phyloP scores from a whole-genome alignment of 495 filamentous ascomycete genomes.

The Saxophila tyrrhenica region DNA sequence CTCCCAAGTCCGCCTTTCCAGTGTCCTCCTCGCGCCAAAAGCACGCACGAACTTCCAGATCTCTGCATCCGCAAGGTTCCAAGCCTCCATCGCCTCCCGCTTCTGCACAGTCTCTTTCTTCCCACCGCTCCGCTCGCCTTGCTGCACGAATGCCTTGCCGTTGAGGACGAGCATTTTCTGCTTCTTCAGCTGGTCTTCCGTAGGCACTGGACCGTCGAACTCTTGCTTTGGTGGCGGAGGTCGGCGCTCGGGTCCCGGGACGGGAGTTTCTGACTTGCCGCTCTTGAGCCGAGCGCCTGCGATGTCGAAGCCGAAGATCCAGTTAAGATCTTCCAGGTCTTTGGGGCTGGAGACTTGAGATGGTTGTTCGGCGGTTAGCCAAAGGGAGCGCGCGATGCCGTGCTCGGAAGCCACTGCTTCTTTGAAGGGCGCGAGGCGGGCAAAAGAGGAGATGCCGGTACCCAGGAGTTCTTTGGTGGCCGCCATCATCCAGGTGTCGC shows the following conservation, averaged over 20 bases:
- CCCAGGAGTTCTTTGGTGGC: constrained; percentile 62
- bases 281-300: constrained; percentile 43
- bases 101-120: constrained; percentile 32
- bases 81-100: constrained; percentile 64
- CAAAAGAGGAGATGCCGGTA: constrained; percentile 44
- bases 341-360: constrained; percentile 25
- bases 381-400: constrained; percentile 51
- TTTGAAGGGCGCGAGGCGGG: constrained; percentile 65
- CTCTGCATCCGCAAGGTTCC: constrained; percentile 89
- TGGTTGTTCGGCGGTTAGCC: constrained; percentile 67
- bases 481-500: constrained; percentile 67
- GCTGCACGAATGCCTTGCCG: constrained; percentile 27
- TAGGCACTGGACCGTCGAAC: constrained; percentile 30
- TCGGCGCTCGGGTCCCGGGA: constrained; percentile 32
- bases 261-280: constrained; percentile 42
- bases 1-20: constrained; percentile 59
- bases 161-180: constrained; percentile 55
- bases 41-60: constrained; percentile 85
- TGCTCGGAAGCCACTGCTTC: constrained; percentile 61
- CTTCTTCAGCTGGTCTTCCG: constrained; percentile 37
- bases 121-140: constrained; percentile 25
- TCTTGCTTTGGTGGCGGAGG: constrained; percentile 20
- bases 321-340: constrained; percentile 59
- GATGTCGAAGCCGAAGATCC: constrained; percentile 78
- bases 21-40: constrained; percentile 44